phyloP scores from a whole-genome alignment of 768 basidiomycete species.

The Multifurca ochricompacta region DNA sequence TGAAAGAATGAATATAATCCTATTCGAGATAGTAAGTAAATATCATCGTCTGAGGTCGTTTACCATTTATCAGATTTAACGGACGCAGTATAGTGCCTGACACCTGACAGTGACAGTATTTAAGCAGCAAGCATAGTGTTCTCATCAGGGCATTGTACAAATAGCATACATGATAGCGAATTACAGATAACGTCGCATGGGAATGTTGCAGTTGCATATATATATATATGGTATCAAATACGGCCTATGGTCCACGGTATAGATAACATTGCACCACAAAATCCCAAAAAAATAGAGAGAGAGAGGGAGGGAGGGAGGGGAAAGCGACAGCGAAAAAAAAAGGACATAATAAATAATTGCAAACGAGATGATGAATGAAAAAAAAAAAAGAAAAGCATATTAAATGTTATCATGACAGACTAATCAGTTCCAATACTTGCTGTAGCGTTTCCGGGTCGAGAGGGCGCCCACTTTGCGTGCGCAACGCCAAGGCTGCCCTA shows the following conservation, averaged over 20 bases:
- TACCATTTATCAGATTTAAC: too few species aligned
- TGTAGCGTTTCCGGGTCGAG: constrained; percentile 13
- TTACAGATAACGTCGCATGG: constrained; percentile 13
- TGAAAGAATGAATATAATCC: too few species aligned
- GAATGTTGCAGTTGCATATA: constrained; percentile 7
- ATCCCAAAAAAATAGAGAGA: neutral
- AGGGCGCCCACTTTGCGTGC: constrained; percentile 5
- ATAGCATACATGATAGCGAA: constrained; percentile 17
- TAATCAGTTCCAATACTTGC: constrained; percentile 15
- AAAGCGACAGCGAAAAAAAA: neutral
- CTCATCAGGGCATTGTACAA: constrained; percentile 6
- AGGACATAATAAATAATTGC: constrained; percentile 13
- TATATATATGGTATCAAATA: constrained; percentile 18
- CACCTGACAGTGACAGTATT: too few species aligned
- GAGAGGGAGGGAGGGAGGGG: neutral
- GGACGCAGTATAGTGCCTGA: too few species aligned
- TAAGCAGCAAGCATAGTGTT: neutral
- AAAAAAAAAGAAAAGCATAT: neutral
- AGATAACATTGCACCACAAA: constrained; percentile 12
- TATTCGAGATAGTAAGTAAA: too few species aligned
- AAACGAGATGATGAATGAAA: neutral
- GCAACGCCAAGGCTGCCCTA: constrained; percentile 1
- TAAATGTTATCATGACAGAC: neutral
- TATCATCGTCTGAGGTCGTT: too few species aligned
- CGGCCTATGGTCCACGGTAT: constrained; percentile 19